These are phyloP conservation scores for Diaporthe capsici DNA, from an alignment of 2,329 filamentous ascomycete genomes.

Conservation along the genomic window DNA sequence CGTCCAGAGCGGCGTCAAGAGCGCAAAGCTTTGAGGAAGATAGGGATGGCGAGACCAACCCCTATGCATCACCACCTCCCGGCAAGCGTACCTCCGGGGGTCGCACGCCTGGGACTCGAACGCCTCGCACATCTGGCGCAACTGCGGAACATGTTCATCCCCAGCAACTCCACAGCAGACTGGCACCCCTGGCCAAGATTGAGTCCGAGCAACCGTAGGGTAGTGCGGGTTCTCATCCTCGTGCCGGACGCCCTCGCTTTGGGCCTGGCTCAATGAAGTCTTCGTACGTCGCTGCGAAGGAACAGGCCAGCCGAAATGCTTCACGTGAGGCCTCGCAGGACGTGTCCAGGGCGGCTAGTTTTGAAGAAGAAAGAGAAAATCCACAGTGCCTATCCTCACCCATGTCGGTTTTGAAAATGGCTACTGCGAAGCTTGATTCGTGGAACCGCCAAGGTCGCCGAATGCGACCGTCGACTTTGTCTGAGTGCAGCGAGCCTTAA, in stretches of 20 bases:
- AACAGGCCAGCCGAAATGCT: not conserved
- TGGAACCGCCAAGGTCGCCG: not conserved
- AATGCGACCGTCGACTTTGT: not conserved
- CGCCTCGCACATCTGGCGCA: slow-evolving; percentile 14
- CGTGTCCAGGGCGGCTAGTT: not conserved
- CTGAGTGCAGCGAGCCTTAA: not conserved
- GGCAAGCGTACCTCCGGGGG: not conserved
- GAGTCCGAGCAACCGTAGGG: slow-evolving; percentile 40
- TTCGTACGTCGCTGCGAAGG: slow-evolving; percentile 5
- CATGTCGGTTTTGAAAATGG: not conserved
- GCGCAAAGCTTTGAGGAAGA: slow-evolving; percentile 39
- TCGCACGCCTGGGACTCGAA: slow-evolving; percentile 4
- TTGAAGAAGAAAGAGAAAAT: not conserved
- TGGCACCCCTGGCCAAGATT: slow-evolving; percentile 38
- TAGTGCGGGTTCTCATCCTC: not conserved
- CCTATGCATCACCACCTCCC: slow-evolving; percentile 6
- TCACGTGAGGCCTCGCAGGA: slow-evolving; percentile 1
- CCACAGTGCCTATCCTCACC: not conserved
- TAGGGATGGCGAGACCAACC: slow-evolving; percentile 15
- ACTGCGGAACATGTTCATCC: slow-evolving; percentile 32
- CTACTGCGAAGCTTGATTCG: not conserved
- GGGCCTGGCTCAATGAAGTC: not conserved
- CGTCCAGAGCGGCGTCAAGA: slow-evolving; percentile 32
- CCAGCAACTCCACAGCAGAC: slow-evolving; percentile 35
- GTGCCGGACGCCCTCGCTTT: not conserved